Evolutionary conservation across 192 early-diverging fungal genomes (phyloP), one percentile per base, ranked within the genome.

Genomic region (Coemansia sp.): DNA sequence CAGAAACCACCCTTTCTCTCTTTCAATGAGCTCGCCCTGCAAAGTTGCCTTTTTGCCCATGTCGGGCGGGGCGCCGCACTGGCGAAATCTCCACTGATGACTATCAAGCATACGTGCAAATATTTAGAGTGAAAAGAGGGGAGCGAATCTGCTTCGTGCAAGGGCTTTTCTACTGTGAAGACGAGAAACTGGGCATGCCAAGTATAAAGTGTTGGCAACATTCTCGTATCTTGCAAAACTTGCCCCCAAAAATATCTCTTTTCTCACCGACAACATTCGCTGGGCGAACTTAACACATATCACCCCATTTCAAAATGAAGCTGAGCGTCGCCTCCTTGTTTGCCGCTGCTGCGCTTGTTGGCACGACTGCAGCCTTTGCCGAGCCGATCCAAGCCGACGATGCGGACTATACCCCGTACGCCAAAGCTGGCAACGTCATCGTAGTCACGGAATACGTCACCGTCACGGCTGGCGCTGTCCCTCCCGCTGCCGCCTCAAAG

Each of bases 291-390:
- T 27, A 38, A 17, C n/a, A 22, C n/a, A n/a, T n/a, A n/a, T n/a
- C n/a, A n/a, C n/a, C n/a, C n/a, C 10, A 17, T 9, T 42, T 19
- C 33, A 58, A 8, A 8, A 70, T 72, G 70, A 66, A 72, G 60
- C 34, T 72, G 37, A 41, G n/a, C 17, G 12, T 62, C 40, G 56
- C 42, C 24, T 34, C 50, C 9, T 54, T 62, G 33, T 42, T 62
- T 37, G 14, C 60, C 53, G 61, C 63, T 11, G 54, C 61, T 9
- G 33, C 70, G 17, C 43, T 67, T 17, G 27, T 21, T 24, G 21
- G 53, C 8, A 59, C 8, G 17, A 39, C 43, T 11, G 61, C 29
- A 32, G 29, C 29, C 14, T 14, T 24, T 29, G 46, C 19, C 12
- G 46, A 27, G 14, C 26, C 24, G 26, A 50, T 27, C 1, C 46